Evolutionary conservation across 305 asterid genomes (phyloP), one percentile per base, ranked within the genome.

Genomic region (Solanum hybrid): DNA sequence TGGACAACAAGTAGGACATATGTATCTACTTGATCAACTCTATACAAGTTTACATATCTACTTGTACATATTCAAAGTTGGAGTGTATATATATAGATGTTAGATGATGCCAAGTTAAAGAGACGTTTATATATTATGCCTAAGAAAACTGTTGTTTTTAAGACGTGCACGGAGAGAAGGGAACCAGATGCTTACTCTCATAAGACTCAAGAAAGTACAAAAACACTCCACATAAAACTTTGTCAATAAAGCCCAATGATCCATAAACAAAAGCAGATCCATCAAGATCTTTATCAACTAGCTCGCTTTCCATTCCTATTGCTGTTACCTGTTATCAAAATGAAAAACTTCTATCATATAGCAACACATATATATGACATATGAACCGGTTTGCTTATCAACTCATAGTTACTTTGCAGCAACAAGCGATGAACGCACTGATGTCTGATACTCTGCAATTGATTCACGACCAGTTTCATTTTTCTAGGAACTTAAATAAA

Each of bases 231-330:
- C 89, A 87, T 40, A 87, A 38, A 38, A 87, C 89, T 87, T 87
- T 87, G 51, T 87, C 85, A 20, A 75, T 14, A 26, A 87, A 75
- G 85, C 89, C 89, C 89, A 87, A 72, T 10, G 89, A 87, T 75
- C 85, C 89, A 73, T 87, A 87, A 11, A 87, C 89, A 79, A 87
- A 87, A 73, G 89, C 85, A 46, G 85, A 87, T 27, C 89, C 89
- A 35, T 87, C 89, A 16, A 87, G 89, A 75, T 87, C 35, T 42
- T 87, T 75, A 56, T 75, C 89, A 13, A 87, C 85, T 73, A 75
- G 89, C 66, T 78, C 89, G 24, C 89, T 87, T 60, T 87, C 89
- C 89, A 87, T 87, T n/a, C 85, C 89, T 40, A 38, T 87, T 29
- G 89, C 27, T 73, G 89, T 87, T 35, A 87, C 89, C 89, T 87